A percentile compares a stretch with the other conserved stretches of the same genome.
Evolutionary conservation across 306 rosid species (phyloP).

Genomic region (Echinosophora koreensis): DNA sequence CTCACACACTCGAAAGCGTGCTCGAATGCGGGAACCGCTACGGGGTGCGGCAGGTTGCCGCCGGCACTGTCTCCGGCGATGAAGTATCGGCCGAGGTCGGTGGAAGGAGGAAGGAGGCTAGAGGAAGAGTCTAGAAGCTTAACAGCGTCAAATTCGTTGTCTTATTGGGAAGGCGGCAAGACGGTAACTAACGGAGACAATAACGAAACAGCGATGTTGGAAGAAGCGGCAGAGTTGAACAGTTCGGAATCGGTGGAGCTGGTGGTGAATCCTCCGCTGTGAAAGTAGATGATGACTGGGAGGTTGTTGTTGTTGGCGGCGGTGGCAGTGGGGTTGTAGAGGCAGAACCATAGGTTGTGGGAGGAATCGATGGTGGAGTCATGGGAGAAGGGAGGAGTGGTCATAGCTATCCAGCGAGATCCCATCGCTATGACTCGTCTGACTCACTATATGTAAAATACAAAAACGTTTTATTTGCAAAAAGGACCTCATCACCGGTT

Average conservation of each 20-base stretch:
- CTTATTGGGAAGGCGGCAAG: conserved; percentile 70
- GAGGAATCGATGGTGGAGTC: conserved; percentile 54
- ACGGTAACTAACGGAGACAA: conserved; percentile 68
- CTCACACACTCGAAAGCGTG: neutral
- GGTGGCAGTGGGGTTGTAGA: conserved; percentile 49
- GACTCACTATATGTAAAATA: neutral
- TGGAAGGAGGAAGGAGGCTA: conserved; percentile 41
- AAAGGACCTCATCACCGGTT: too few species aligned
- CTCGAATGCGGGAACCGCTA: conserved; percentile 46
- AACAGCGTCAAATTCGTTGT: conserved; percentile 65
- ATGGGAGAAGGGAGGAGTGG: conserved; percentile 54
- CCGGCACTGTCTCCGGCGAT: conserved; percentile 74
- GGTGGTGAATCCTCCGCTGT: conserved; percentile 63
- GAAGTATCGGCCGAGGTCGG: conserved; percentile 57
- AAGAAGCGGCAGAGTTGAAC: conserved; percentile 48
- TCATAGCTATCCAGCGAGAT: too few species aligned
- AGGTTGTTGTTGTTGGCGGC: conserved; percentile 31
- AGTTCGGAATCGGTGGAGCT: neutral
- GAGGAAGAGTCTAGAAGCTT: conserved; percentile 43
- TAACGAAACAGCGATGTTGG: conserved; percentile 42
- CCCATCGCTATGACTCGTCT: too few species aligned
- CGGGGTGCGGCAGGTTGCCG: conserved; percentile 69
- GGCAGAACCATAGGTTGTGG: conserved; percentile 62
- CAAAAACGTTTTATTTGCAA: too few species aligned
- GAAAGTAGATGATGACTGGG: conserved; percentile 65